Base-by-base conservation (phyloP, 148 eudicot genomes). In the Mesembryanthemum crystallinum region DNA sequence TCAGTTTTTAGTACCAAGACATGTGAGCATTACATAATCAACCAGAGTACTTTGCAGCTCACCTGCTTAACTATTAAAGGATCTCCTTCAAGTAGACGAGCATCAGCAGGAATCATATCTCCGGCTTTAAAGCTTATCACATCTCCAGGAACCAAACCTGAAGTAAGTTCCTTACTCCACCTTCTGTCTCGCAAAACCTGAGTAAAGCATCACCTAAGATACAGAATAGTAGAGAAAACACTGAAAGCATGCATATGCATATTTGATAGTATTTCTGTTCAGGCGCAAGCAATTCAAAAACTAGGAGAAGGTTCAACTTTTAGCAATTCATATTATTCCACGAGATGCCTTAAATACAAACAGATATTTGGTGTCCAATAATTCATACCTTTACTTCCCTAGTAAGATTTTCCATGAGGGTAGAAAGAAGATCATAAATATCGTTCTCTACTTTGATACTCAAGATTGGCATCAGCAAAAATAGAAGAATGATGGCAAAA, bases 101-200 rank as follows among this genome's bases (percentile, higher is more conserved):
- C 32, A 69, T 49, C 73, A 69, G 72, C 72, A 3, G 58, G 72
- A 69, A 69, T 43, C 10, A 49, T 27, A 49, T 69, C 72, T 47
- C 73, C 73, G 14, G 23, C 73, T 24, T 47, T 69, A 28, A 69
- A 20, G 10, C 21, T 49, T 6, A 69, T 69, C 35, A 69, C 73
- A 51, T 69, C 58, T 15, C 73, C 69, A 24, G 59, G 73, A 14
- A 47, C 37, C 59, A 25, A 17, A 13, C 14, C 23, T 15, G 59
- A 69, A 49, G 23, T 8, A 47, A 15, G 14, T 13, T n/a, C 55
- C 30, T 43, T 45, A 42, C n/a, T 12, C 71, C 54, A 67, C 55
- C 52, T 42, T 12, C 32, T 49, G 4, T 67, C 71, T 4, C 71
- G 71, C 54, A 42, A 25, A 42, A 67, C 71, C 71, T 45, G 49